Evolutionary conservation across 371 early-diverging fungal genomes (phyloP).

Genomic region (Rhizopus microsporus): DNA sequence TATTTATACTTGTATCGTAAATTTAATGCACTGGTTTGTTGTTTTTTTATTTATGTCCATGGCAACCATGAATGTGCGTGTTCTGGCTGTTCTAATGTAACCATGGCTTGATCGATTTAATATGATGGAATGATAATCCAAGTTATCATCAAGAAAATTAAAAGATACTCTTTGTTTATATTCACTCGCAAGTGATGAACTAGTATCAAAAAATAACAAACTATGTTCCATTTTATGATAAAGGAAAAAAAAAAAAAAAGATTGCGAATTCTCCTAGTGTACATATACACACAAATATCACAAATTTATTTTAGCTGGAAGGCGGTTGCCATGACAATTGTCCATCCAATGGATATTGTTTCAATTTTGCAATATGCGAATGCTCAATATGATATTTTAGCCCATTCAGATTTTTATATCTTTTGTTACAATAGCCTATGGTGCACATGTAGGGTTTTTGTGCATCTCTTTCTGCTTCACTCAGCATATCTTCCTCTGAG

Average conservation of each 20-base stretch:
- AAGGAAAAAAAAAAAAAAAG: not conserved
- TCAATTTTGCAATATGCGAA: constrained; percentile 57
- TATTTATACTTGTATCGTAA: constrained; percentile 19
- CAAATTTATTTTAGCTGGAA: constrained; percentile 3
- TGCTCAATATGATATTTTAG: constrained; percentile 93
- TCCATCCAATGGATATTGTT: constrained; percentile 14
- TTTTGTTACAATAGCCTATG: constrained; percentile 28
- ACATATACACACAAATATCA: not conserved
- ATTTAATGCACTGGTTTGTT: constrained; percentile 14
- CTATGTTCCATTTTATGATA: not conserved
- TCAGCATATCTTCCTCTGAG: constrained; percentile 43
- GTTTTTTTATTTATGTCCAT: constrained; percentile 23
- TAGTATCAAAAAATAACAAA: not conserved
- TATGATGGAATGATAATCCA: constrained; percentile 19
- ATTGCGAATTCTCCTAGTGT: not conserved
- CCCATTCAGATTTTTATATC: constrained; percentile 84
- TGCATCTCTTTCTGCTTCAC: constrained; percentile 47
- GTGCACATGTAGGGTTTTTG: constrained; percentile 71
- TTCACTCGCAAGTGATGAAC: not conserved
- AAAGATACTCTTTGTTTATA: constrained; percentile 33
- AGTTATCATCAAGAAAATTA: constrained; percentile 21
- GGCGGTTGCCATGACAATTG: not conserved
- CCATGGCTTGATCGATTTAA: constrained; percentile 22
- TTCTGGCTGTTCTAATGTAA: constrained; percentile 17
- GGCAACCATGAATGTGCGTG: constrained; percentile 28